These are phyloP conservation scores for Bipolaris bicolor DNA, from an alignment of 2,329 filamentous ascomycete genomes.

Conservation along the genomic window DNA sequence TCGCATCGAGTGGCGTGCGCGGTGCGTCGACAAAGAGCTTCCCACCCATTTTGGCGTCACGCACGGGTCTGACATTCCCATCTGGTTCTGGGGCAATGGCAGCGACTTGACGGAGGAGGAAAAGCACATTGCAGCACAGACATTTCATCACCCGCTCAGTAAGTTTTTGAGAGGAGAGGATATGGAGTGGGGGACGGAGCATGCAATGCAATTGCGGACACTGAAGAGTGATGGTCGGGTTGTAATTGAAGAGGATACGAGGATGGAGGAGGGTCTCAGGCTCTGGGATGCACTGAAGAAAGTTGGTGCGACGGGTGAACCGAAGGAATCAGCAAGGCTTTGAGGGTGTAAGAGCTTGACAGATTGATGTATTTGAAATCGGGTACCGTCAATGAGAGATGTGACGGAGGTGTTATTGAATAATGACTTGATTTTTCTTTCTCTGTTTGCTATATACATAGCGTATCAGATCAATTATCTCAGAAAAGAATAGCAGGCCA, in stretches of 20 bases:
- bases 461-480: too few species aligned
- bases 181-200: conserved; percentile 49
- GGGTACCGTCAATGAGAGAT: too few species aligned
- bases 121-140: conserved; percentile 49
- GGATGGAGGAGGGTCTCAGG: conserved; percentile 55
- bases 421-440: too few species aligned
- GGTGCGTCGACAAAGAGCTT: conserved; percentile 52
- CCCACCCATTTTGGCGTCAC: conserved; percentile 61
- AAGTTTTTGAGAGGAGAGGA: conserved; percentile 51
- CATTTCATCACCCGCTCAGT: conserved; percentile 49
- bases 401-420: too few species aligned
- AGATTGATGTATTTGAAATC: neutral
- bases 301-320: conserved; percentile 23
- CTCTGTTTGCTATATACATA: too few species aligned
- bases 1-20: conserved; percentile 60
- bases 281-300: conserved; percentile 55
- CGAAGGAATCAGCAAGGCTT: conserved; percentile 15
- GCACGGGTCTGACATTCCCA: conserved; percentile 59
- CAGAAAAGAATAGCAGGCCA: too few species aligned
- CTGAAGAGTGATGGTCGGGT: conserved; percentile 55
- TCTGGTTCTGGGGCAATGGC: conserved; percentile 64
- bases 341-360: neutral
- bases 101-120: conserved; percentile 51
- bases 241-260: conserved; percentile 54
- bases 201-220: conserved; percentile 51